Evolutionary conservation across 1,284 basidiomycete species (phyloP).

Genomic region (Melampsora abietis-canadensis): DNA sequence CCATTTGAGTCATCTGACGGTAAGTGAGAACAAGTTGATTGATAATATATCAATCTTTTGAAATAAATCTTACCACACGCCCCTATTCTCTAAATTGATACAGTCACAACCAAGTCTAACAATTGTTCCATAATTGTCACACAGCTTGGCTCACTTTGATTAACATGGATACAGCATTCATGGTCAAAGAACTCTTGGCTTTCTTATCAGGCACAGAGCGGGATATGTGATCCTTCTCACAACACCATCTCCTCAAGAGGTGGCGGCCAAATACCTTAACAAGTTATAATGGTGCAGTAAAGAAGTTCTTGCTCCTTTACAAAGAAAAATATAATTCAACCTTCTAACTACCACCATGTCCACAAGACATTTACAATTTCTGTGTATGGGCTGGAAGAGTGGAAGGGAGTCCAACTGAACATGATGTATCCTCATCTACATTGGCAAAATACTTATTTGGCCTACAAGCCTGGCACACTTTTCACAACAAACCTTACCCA

Average conservation of each 20-base stretch:
- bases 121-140: no score
- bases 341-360: background rate
- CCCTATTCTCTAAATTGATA: no score
- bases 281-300: slow-evolving; percentile 10
- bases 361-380: background rate
- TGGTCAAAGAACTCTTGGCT: background rate
- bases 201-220: background rate
- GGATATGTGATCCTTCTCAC: no score
- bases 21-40: no score
- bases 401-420: background rate
- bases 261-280: background rate
- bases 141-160: no score
- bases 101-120: no score
- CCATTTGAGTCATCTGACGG: no score
- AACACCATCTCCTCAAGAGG: background rate
- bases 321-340: no score
- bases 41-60: no score
- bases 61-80: no score
- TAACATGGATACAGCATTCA: no score
- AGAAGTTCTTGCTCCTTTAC: slow-evolving; percentile 2
- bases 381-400: slow-evolving; percentile 6
- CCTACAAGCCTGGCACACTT: slow-evolving; percentile 10
- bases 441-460: background rate
- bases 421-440: background rate
- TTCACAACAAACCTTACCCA: background rate